Percentiles rank a stretch among this genome's conserved stretches.
Conservation (phyloP, 441 rosid genomes). For the Gossypium davidsonii region DNA sequence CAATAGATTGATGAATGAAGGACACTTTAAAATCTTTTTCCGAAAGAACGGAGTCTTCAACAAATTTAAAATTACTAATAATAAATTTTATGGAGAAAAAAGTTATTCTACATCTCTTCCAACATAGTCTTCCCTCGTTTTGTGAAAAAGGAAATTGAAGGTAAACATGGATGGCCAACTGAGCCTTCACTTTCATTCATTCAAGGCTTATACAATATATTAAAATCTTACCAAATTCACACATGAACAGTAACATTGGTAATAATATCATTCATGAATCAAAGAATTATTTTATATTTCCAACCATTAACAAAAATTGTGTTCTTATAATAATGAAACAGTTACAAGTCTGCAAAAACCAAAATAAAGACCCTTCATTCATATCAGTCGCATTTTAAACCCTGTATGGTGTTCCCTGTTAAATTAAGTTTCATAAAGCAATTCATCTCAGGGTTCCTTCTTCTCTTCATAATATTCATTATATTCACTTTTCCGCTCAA, state of each 20-base stretch:
- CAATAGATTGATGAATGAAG: too few relatives aligned
- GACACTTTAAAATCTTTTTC: accelerated
- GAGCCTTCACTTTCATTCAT: too few relatives aligned
- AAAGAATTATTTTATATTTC: neutral
- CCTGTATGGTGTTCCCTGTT: neutral
- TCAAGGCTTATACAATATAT: too few relatives aligned
- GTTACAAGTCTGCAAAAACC: neutral
- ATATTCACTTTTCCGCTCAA: constrained; percentile 35
- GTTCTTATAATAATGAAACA: neutral
- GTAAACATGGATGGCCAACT: neutral
- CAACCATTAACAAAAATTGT: neutral
- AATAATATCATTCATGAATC: neutral
- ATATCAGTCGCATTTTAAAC: constrained; percentile 4
- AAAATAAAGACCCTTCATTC: neutral
- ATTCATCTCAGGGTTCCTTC: constrained; percentile 11
- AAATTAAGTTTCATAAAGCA: constrained; percentile 14
- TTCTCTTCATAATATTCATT: neutral
- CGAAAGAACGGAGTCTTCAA: accelerated
- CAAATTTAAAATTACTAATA: too few relatives aligned
- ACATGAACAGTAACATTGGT: neutral
- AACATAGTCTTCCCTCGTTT: neutral
- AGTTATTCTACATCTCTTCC: neutral
- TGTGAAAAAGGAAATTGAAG: neutral
- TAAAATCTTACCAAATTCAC: neutral
- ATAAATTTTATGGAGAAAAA: neutral